Base-by-base conservation (phyloP, 441 rosid species). In the Populus tomentosa region DNA sequence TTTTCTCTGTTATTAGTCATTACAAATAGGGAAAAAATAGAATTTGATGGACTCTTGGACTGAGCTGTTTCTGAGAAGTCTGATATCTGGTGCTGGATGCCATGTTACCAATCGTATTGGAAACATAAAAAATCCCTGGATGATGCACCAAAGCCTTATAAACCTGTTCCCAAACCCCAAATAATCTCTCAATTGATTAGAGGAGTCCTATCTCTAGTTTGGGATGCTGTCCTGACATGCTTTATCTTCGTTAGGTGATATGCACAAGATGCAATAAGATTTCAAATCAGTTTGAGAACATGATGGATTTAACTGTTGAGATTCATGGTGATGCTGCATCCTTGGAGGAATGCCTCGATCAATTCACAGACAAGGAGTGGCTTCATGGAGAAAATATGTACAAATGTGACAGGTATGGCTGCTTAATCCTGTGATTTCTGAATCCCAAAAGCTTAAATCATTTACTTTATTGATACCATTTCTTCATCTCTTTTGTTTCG, bases 231-330 rank as follows among this genome's bases (percentile, higher is more conserved):
- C 67, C 78, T 76, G 70, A 80, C 75, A 26, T 61, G 11, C 32
- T 67, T 42, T 6, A 24, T 33, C 50, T 74, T 76, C 73, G 78
- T 67, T 80, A 95, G 98, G 99, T 97, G 81, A 87, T 88, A 28
- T 96, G 98, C 79, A 84, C 94, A 33, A 88, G 86, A 38, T 96
- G 99, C 81, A 63, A 80, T 66, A 88, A 92, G 67, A 82, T 90
- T 59, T 96, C 99, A 26, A 89, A 90, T 76, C 98, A 91, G 73
- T 85, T 88, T 82, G 99, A 96, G 80, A 96, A 94, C 78, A 91
- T 96, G 97, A 91, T 96, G 99, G 99, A 94, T 89, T 85, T 96
- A 76, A 93, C 90, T 9, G 98, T 96, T 78, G 98, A 94, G 87
- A 96, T 94, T 74, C 98, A 93, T 80, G 98, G 99, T 35, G 91